Percentiles rank a stretch among this genome's conserved stretches.
These are phyloP conservation scores for Rheum nobile DNA, from an alignment of 148 eudicot genomes.

Conservation along the genomic window DNA sequence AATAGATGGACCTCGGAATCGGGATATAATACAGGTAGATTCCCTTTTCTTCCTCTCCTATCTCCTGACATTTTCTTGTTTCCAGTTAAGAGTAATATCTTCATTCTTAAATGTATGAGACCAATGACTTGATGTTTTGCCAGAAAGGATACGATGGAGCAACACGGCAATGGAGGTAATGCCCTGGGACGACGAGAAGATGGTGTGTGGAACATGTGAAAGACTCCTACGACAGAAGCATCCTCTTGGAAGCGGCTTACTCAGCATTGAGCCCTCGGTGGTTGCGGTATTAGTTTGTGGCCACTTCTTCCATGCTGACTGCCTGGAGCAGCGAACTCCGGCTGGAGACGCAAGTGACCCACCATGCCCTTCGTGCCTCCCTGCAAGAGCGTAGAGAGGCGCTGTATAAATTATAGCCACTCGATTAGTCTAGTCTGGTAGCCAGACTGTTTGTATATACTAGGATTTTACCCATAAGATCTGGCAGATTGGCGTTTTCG, in stretches of 20 bases:
- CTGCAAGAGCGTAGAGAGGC: conserved; percentile 1
- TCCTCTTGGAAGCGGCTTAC: conserved; percentile 17
- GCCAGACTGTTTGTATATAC: conserved; percentile 1
- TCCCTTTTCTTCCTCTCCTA: not conserved
- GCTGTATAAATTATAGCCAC: not conserved
- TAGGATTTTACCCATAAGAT: not conserved
- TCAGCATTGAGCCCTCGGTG: conserved; percentile 41
- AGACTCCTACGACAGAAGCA: conserved; percentile 40
- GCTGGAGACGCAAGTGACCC: conserved; percentile 62
- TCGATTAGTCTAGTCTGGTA: not conserved
- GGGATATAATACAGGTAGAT: not conserved
- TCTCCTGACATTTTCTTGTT: not conserved
- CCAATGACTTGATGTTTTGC: conserved; percentile 1
- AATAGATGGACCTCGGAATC: conserved; percentile 7
- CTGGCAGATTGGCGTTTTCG: not conserved
- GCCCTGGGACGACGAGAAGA: conserved; percentile 23
- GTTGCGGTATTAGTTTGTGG: conserved; percentile 82
- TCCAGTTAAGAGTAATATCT: too few species aligned
- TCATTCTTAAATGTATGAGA: too few species aligned
- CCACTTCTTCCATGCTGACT: conserved; percentile 71
- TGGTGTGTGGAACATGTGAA: conserved; percentile 53
- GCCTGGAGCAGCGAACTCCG: conserved; percentile 56
- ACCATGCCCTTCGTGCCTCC: conserved; percentile 50
- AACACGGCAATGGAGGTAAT: conserved; percentile 18
- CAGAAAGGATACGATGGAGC: conserved; percentile 46